Evolutionary conservation across 129 eudicot species (phyloP).

Genomic region (Chrysanthemum lavandulifolium): DNA sequence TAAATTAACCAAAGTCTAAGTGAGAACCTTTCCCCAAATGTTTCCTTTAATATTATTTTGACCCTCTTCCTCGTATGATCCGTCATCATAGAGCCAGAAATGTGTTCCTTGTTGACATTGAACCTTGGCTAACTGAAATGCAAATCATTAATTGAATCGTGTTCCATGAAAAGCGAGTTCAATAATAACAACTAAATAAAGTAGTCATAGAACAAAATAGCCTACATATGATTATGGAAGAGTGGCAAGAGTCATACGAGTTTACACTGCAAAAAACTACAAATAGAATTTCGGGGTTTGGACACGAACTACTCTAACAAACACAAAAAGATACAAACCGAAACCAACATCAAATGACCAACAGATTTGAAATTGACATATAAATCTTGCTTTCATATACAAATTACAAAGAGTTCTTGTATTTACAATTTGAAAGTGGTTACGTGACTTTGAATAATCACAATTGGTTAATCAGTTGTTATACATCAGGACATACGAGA

Average conservation of each 20-base stretch:
- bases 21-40: slow-evolving; percentile 57
- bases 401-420: no score
- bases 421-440: background rate
- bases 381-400: background rate
- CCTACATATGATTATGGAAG: no score
- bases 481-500: no score
- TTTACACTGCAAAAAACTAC: background rate
- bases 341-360: background rate
- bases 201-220: no score
- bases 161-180: background rate
- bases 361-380: background rate
- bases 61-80: slow-evolving; percentile 60
- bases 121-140: slow-evolving; percentile 47
- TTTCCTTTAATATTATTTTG: slow-evolving; percentile 57
- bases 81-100: slow-evolving; percentile 58
- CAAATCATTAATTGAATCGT: slow-evolving; percentile 15
- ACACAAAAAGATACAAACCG: background rate
- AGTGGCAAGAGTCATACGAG: no score
- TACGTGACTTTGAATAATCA: no score
- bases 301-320: background rate
- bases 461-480: no score
- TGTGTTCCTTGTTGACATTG: slow-evolving; percentile 51
- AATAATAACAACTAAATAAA: background rate
- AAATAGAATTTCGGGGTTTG: background rate
- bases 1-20: slow-evolving; percentile 10